Conservation (phyloP, 306 rosid species). For the Aeschynomene evenia region DNA sequence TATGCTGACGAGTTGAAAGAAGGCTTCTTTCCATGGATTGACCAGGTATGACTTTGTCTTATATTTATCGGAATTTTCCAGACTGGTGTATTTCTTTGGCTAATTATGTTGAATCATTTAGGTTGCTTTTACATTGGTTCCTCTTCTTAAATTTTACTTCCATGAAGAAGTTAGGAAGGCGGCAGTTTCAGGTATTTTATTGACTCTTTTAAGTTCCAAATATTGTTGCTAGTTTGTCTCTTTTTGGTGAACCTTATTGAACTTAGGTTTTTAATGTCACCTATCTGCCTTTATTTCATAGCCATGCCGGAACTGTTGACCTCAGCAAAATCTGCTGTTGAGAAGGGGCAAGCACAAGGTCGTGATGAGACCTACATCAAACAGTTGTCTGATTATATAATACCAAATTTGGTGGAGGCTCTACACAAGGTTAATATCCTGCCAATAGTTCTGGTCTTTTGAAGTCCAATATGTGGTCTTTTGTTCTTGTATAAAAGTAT, state of each 20-base stretch:
- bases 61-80: neutral
- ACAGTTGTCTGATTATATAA: conserved; percentile 88
- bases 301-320: conserved; percentile 94
- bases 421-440: conserved; percentile 73
- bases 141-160: conserved; percentile 94
- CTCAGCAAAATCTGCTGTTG: conserved; percentile 87
- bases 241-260: neutral
- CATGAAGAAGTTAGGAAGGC: conserved; percentile 99
- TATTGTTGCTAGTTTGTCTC: conserved; percentile 1
- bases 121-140: conserved; percentile 97
- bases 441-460: neutral
- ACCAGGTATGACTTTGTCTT: conserved; percentile 62
- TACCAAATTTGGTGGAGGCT: conserved; percentile 95
- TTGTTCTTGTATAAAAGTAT: neutral
- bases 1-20: conserved; percentile 99
- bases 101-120: conserved; percentile 38
- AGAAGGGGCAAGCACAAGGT: conserved; percentile 89
- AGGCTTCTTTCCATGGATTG: conserved; percentile 99
- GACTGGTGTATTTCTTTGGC: conserved; percentile 22
- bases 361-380: conserved; percentile 81
- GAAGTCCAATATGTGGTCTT: conserved; percentile 10
- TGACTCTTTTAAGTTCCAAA: conserved; percentile 3
- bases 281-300: conserved; percentile 36
- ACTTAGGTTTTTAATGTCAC: neutral
- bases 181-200: conserved; percentile 86